phyloP scores from a whole-genome alignment of 352 stramenopile genomes.

The Globisporangium canariense region DNA sequence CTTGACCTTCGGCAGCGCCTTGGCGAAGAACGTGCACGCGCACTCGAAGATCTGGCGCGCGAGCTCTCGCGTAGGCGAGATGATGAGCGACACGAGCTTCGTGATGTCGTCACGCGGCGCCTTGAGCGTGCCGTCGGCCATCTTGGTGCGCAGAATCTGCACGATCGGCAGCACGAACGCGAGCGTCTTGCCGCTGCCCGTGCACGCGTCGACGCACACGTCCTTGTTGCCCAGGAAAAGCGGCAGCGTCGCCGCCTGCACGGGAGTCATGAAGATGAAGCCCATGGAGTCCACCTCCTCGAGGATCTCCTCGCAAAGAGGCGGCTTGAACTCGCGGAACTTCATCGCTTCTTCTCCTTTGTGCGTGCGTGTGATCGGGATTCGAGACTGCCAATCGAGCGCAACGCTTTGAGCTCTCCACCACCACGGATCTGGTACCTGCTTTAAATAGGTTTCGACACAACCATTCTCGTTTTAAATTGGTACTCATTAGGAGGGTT shows the following conservation, averaged over 20 bases:
- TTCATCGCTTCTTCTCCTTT: conserved; percentile 35
- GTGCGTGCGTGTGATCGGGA: background rate
- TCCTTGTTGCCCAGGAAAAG: conserved; percentile 94
- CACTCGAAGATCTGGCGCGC: conserved; percentile 84
- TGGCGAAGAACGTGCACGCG: conserved; percentile 56
- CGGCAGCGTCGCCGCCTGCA: conserved; percentile 90
- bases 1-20: conserved; percentile 61
- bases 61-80: conserved; percentile 89
- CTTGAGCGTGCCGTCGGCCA: conserved; percentile 58
- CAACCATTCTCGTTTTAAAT: too few species aligned
- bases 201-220: conserved; percentile 93
- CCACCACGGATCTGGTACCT: background rate
- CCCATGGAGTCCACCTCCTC: conserved; percentile 67
- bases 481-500: too few species aligned
- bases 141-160: conserved; percentile 82
- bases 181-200: conserved; percentile 94
- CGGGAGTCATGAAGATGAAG: conserved; percentile 90
- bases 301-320: conserved; percentile 74
- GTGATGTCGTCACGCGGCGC: conserved; percentile 50
- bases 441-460: too few species aligned
- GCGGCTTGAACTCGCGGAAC: conserved; percentile 80
- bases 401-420: conserved; percentile 8
- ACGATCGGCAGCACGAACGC: conserved; percentile 94
- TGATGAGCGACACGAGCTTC: conserved; percentile 80
- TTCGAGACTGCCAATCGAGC: background rate